A percentile compares a stretch with the other conserved stretches of the same genome.
phyloP scores from a whole-genome alignment of 768 basidiomycete species.

The Hygrocybe coccinea region DNA sequence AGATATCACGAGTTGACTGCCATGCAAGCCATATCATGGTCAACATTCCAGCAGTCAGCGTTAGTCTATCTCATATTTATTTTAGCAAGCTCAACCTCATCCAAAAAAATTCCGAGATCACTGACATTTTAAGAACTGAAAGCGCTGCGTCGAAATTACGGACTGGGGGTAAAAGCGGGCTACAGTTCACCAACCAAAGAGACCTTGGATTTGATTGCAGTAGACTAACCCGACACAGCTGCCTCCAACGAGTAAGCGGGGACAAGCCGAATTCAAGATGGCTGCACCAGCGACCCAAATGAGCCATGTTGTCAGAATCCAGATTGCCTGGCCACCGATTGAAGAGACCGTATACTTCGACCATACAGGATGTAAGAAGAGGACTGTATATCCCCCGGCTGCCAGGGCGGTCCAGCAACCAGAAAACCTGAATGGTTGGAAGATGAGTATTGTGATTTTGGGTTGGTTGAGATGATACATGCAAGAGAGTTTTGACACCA shows the following conservation, averaged over 20 bases:
- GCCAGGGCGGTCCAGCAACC: constrained; percentile 59
- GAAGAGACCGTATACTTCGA: constrained; percentile 50
- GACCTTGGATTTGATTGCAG: constrained; percentile 50
- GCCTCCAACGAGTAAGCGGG: constrained; percentile 37
- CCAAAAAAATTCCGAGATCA: constrained; percentile 11
- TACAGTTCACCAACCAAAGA: constrained; percentile 38
- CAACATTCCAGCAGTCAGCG: constrained; percentile 45
- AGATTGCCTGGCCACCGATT: constrained; percentile 54
- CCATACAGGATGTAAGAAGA: constrained; percentile 58
- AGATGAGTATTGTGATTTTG: background rate
- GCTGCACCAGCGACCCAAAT: constrained; percentile 58
- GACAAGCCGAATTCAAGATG: constrained; percentile 46
- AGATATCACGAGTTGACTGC: constrained; percentile 41
- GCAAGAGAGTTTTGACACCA: constrained; percentile 49
- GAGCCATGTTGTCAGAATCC: constrained; percentile 55
- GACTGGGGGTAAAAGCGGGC: background rate
- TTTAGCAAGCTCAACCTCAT: no score
- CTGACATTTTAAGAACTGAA: constrained; percentile 52
- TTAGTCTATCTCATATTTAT: no score
- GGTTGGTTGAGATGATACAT: constrained; percentile 17
- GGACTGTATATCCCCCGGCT: constrained; percentile 47
- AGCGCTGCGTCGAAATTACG: constrained; percentile 28
- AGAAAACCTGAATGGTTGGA: constrained; percentile 40
- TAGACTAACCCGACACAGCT: constrained; percentile 46
- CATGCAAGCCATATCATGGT: constrained; percentile 48